Evolutionary conservation across 2,329 filamentous ascomycete species (phyloP).

Genomic region (Epichloe coenophiala): DNA sequence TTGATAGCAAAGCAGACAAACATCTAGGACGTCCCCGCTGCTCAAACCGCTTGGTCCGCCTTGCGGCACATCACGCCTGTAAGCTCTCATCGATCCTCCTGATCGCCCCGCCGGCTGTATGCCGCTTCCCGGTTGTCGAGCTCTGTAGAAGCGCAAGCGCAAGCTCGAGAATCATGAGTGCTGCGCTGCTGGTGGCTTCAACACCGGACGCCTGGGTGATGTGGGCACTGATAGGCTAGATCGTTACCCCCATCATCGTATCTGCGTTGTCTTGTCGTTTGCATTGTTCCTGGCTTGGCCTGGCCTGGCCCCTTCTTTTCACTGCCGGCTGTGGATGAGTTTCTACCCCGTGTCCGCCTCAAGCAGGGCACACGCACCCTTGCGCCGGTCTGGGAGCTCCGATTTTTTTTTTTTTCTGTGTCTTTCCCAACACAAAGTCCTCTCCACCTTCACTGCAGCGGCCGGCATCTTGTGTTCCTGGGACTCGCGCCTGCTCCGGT

Average conservation of each 20-base stretch:
- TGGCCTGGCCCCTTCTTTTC: background rate
- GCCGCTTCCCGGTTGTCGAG: background rate
- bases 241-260: background rate
- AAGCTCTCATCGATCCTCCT: slow-evolving; percentile 3
- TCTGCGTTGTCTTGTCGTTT: background rate
- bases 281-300: background rate
- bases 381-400: slow-evolving; percentile 8
- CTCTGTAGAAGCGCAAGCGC: background rate
- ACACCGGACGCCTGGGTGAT: background rate
- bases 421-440: background rate
- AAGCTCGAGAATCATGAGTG: background rate
- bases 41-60: slow-evolving; percentile 4
- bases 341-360: slow-evolving; percentile 2
- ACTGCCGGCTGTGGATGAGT: background rate
- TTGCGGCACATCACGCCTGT: slow-evolving; percentile 3
- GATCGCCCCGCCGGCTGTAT: background rate
- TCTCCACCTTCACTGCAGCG: background rate
- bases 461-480: background rate
- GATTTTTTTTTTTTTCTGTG: background rate
- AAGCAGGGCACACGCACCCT: slow-evolving; percentile 6
- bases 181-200: too few relatives aligned
- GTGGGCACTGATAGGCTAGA: background rate
- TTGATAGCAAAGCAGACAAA: background rate
- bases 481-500: background rate
- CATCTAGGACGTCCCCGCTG: background rate